Base-by-base conservation (phyloP, 768 basidiomycete species). In the Serendipita sp. region DNA sequence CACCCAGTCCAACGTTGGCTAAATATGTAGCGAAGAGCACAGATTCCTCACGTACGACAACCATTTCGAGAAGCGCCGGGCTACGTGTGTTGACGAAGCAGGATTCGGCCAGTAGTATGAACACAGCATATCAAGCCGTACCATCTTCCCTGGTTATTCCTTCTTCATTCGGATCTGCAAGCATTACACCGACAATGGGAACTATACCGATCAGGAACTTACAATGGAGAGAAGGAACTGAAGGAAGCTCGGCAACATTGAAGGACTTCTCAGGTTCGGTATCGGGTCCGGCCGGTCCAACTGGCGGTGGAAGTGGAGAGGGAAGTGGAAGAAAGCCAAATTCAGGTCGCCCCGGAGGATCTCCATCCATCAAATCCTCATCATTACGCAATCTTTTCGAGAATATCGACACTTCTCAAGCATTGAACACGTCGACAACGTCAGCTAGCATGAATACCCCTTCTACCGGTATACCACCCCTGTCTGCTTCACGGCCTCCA, bases 1-100 rank as follows among this genome's bases (percentile, higher is more conserved):
- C 56, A 23, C 56, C 56, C 4, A 60, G 56, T 60, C 56, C 56
- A 8, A 60, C 56, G 8, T 32, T 60, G 56, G 56, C 56, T 4
- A 60, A 60, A n/a, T 60, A 60, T 60, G 35, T 36, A 30, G 56
- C 56, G 56, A 60, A 60, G 36, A 60, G 56, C 30, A 60, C 18
- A 8, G 56, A 60, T 28, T 60, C 56, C 10, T 60, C 56, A 8
- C 56, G 56, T 10, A 60, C 56, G 16, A 35, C 56, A 34, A 60
- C 56, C 4, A 60, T 60, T 11, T 60, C 56, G 34, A 28, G 36
- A 60, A 35, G 5, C 5, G 56, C 28, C 13, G 48, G 48, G n/a
- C 36, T 60, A 8, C 4, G 56, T 10, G 56, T 36, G 10, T n/a
- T 60, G 56, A 60, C 56, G 34, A 60, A 38, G 56, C 56, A 60